Conservation (phyloP, 331 rosid species). For the Rosa hybrid region DNA sequence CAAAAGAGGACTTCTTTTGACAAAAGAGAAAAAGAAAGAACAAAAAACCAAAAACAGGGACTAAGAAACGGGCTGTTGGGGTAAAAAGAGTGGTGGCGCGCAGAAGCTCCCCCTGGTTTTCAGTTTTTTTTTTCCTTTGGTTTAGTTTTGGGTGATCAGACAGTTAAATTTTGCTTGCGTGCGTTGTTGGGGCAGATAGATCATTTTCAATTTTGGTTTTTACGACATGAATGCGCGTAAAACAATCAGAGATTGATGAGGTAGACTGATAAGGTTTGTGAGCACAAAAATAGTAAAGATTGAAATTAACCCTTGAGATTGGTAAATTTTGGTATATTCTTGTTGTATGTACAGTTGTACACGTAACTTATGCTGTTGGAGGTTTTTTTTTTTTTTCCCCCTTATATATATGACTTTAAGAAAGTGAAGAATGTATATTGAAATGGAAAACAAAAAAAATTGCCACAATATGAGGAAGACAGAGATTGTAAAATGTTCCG, state of each 20-base stretch:
- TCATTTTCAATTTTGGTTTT: not conserved
- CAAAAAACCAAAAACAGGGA: not conserved
- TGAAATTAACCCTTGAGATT: too few relatives aligned
- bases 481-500: too few relatives aligned
- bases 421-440: too few relatives aligned
- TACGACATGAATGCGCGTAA: not conserved
- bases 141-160: not conserved
- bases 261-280: not conserved
- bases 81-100: slow-evolving; percentile 7
- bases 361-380: not conserved
- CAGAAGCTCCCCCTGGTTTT: not conserved
- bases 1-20: slow-evolving; percentile 49
- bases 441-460: too few relatives aligned
- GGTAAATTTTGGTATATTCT: too few relatives aligned
- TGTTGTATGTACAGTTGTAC: not conserved
- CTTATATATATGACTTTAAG: too few relatives aligned
- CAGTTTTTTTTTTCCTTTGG: not conserved
- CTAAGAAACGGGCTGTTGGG: not conserved
- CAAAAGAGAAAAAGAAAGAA: not conserved
- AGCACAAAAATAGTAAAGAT: not conserved
- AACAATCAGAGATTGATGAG: not conserved
- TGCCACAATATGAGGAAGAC: too few relatives aligned
- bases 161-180: too few relatives aligned
- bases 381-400: too few relatives aligned
- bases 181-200: not conserved